A percentile compares a stretch with the other conserved stretches of the same genome.
Evolutionary conservation across 2,329 filamentous ascomycete species (phyloP).

Genomic region (Colletotrichum sp.): DNA sequence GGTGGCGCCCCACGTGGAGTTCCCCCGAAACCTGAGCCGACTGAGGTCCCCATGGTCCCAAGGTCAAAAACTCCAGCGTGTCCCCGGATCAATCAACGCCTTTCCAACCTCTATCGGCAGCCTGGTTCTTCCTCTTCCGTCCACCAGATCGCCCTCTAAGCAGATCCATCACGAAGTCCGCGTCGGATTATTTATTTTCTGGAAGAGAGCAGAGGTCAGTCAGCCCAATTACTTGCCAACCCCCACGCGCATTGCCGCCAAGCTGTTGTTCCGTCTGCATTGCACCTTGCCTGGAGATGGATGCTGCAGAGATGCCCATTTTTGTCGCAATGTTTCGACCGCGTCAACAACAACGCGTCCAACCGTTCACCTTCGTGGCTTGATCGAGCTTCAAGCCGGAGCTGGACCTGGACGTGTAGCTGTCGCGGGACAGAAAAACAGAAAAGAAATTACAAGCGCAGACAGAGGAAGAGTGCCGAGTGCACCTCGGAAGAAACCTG

Average conservation of each 20-base stretch:
- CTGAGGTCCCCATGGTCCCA: not conserved
- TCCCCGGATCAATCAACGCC: constrained; percentile 23
- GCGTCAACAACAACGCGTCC: not conserved
- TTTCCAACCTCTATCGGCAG: constrained; percentile 21
- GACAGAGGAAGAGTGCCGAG: not conserved
- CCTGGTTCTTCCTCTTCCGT: constrained; percentile 26
- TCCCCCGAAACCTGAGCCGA: not conserved
- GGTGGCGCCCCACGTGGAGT: not conserved
- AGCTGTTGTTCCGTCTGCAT: not conserved
- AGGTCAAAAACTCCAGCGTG: constrained; percentile 22
- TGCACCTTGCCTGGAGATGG: not conserved
- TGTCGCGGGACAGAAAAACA: not conserved
- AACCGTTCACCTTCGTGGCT: not conserved
- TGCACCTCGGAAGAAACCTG: not conserved
- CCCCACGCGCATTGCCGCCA: not conserved
- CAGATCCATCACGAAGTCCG: constrained; percentile 22
- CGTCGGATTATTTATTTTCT: constrained; percentile 8
- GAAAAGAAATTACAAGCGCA: not conserved
- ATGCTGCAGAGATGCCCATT: not conserved
- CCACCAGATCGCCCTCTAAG: constrained; percentile 18
- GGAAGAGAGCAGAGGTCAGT: constrained; percentile 18
- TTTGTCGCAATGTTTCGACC: not conserved
- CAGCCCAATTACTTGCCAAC: not conserved
- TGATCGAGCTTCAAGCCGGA: not conserved
- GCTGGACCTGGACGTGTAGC: not conserved